A percentile compares a stretch with the other conserved stretches of the same genome.
These are phyloP conservation scores for Pholiota molesta DNA, from an alignment of 768 basidiomycete species.

Conservation along the genomic window DNA sequence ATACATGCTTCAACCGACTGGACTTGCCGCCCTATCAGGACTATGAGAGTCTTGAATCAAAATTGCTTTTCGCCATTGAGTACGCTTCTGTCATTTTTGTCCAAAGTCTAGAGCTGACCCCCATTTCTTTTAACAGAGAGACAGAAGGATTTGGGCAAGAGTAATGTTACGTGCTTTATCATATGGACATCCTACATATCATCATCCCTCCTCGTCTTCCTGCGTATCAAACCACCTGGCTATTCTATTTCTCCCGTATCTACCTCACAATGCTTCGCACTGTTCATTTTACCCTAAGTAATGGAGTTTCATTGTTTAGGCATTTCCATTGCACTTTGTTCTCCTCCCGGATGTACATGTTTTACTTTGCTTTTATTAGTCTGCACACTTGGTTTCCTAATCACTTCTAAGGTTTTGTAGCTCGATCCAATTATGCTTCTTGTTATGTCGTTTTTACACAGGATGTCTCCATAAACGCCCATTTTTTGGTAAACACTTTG, in stretches of 20 bases:
- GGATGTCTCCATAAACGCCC: constrained; percentile 2
- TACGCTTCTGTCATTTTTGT: constrained; percentile 37
- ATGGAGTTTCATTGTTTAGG: background rate
- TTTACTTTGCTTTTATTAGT: constrained; percentile 12
- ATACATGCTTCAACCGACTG: constrained; percentile 92
- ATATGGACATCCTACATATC: background rate
- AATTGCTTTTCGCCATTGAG: constrained; percentile 85
- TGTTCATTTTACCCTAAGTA: background rate
- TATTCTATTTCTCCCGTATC: constrained; percentile 12
- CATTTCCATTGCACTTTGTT: constrained; percentile 2
- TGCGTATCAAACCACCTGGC: background rate
- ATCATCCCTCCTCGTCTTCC: background rate
- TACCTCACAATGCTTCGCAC: constrained; percentile 12
- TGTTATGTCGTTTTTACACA: constrained; percentile 2
- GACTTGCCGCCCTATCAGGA: constrained; percentile 91
- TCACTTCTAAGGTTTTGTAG: constrained; percentile 2
- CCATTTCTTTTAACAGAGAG: constrained; percentile 46
- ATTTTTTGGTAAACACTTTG: background rate
- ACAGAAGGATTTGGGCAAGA: constrained; percentile 79
- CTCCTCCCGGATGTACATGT: constrained; percentile 20
- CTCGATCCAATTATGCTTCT: background rate
- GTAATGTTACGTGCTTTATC: constrained; percentile 29
- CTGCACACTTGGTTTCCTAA: constrained; percentile 5
- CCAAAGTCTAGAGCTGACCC: constrained; percentile 6
- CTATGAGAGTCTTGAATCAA: constrained; percentile 85